Evolutionary conservation across 306 rosid species (phyloP).

Genomic region (Vigna nakashimae): DNA sequence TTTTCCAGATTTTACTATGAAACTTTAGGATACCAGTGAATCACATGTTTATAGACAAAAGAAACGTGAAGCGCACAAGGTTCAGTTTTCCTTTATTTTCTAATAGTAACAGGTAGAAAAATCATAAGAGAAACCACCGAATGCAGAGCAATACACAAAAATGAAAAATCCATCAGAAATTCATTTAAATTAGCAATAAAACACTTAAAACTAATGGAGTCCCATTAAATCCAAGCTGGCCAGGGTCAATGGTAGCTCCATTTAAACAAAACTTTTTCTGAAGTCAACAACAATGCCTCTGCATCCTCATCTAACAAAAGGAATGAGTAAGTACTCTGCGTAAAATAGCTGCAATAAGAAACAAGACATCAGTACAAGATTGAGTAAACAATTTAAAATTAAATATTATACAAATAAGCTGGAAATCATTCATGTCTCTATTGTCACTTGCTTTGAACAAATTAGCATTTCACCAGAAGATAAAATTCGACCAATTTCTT

Average conservation of each 20-base stretch:
- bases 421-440: background rate
- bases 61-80: no score
- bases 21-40: no score
- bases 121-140: background rate
- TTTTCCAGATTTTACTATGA: no score
- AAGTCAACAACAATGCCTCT: conserved; percentile 15
- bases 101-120: background rate
- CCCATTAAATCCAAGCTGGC: conserved; percentile 1
- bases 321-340: conserved; percentile 86
- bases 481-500: conserved; percentile 11
- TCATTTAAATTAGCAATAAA: conserved; percentile 35
- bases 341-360: conserved; percentile 81
- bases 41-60: no score
- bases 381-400: conserved; percentile 5
- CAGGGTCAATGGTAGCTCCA: conserved; percentile 11
- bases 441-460: background rate
- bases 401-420: conserved; percentile 6
- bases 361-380: conserved; percentile 31
- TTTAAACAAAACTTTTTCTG: conserved; percentile 26
- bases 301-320: conserved; percentile 73
- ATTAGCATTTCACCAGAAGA: background rate
- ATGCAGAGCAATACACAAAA: background rate
- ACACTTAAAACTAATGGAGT: conserved; percentile 18
- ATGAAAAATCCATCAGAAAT: background rate
- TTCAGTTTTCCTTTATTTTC: background rate